These are phyloP conservation scores for Apiospora rasikravindrae DNA, from an alignment of 2,329 filamentous ascomycete species.

Conservation along the genomic window DNA sequence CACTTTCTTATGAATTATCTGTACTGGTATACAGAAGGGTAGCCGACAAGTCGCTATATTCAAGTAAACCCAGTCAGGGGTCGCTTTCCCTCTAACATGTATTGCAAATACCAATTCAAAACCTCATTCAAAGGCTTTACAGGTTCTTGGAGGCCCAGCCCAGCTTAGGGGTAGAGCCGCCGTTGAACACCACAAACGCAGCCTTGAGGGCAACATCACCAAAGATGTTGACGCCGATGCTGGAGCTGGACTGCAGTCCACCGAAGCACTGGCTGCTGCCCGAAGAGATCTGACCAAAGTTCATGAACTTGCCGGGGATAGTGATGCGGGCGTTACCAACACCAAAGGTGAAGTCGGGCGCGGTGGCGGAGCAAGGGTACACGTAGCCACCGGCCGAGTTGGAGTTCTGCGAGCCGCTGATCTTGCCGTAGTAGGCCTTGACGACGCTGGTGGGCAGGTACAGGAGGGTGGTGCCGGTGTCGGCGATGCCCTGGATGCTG, in stretches of 20 bases:
- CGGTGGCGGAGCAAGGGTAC: constrained; percentile 53
- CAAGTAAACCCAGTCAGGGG: no score
- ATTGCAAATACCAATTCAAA: not conserved
- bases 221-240: constrained; percentile 58
- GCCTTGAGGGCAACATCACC: constrained; percentile 72
- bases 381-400: constrained; percentile 52
- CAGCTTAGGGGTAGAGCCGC: constrained; percentile 42
- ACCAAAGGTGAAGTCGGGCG: constrained; percentile 57
- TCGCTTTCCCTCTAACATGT: no score
- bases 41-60: no score
- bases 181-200: constrained; percentile 67
- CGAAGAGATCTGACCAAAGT: constrained; percentile 52
- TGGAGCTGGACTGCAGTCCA: constrained; percentile 59
- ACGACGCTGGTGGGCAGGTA: constrained; percentile 54
- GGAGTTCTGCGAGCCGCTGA: constrained; percentile 48
- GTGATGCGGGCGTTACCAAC: constrained; percentile 53
- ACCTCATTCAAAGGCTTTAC: constrained; percentile 17
- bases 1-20: no score
- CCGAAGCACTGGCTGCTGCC: constrained; percentile 62
- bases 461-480: constrained; percentile 66
- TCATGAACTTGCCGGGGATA: constrained; percentile 55
- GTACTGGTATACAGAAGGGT: no score
- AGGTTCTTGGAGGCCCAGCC: constrained; percentile 48
- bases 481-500: constrained; percentile 48
- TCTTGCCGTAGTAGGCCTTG: constrained; percentile 55